Base-by-base conservation (phyloP, 2,329 filamentous ascomycete species). In the Colletotrichum aenigma region DNA sequence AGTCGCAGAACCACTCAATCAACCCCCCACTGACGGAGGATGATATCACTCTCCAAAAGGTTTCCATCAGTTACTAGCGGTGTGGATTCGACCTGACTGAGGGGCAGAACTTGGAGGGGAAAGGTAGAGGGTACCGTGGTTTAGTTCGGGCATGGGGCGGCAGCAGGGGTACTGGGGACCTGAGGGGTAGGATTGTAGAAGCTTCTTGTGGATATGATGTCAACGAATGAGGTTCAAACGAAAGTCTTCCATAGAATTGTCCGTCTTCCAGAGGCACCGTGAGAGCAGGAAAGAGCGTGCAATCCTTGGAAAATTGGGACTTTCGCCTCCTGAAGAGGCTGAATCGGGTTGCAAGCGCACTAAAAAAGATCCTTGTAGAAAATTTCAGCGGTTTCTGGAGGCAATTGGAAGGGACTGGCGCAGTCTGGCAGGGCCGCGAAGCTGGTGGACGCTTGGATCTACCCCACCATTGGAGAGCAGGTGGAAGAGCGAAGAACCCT, bases 401-500 rank as follows among this genome's bases (percentile, higher is more conserved):
- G 24, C 28, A 26, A 62, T 70, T 58, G 61, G 67, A 70, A 70
- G 61, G 56, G 24, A 70, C 56, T 70, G 67, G 67, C 61, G 61
- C 36, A 55, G 56, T 70, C 73, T 58, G 43, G 68, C 72, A 67
- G 69, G 69, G 62, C 73, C 55, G 62, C 73, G 52, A 52, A 52
- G 43, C 43, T 52, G 43, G 43, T 52, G 43, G 43, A 36, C 61
- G 69, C 34, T 21, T 32, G 56, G 56, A 38, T 70, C 62, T 71
- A 75, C 73, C 73, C 73, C 73, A 75, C 73, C 73, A 72, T 67
- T 75, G 32, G 43, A 72, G 73, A 56, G 69, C 62, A 24, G 73
- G 73, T 75, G 73, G 73, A 75, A 75, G 69, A 67, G 69, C 60
- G 56, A 75, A 75, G 73, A 75, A 75, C 73, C 69, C 43, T 67